Percentiles rank a stretch among this genome's conserved stretches.
These are phyloP conservation scores for Botryobasidium botryosum DNA, from an alignment of 768 basidiomycete species.

Conservation along the genomic window DNA sequence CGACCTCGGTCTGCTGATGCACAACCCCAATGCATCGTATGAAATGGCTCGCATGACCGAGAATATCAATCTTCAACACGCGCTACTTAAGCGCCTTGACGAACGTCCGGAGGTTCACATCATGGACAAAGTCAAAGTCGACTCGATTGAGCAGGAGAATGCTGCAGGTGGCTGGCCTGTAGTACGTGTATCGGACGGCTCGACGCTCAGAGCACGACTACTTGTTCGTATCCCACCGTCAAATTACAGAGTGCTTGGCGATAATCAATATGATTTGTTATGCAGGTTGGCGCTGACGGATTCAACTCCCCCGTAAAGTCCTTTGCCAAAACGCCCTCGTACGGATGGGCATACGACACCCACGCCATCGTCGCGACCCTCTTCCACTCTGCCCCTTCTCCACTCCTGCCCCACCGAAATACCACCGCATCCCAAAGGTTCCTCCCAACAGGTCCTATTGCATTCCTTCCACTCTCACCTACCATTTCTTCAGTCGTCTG, in stretches of 20 bases:
- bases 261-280: background rate
- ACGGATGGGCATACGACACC: slow-evolving; percentile 82
- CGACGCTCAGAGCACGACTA: slow-evolving; percentile 49
- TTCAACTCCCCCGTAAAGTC: slow-evolving; percentile 84
- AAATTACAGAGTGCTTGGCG: background rate
- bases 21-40: slow-evolving; percentile 15
- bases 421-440: slow-evolving; percentile 88
- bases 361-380: slow-evolving; percentile 86
- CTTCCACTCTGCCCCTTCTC: slow-evolving; percentile 39
- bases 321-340: slow-evolving; percentile 71
- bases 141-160: slow-evolving; percentile 40
- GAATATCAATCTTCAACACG: slow-evolving; percentile 84
- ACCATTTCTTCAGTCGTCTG: slow-evolving; percentile 81
- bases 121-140: slow-evolving; percentile 58
- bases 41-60: slow-evolving; percentile 76
- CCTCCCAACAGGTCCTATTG: slow-evolving; percentile 87
- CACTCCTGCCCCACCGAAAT: slow-evolving; percentile 32
- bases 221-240: slow-evolving; percentile 33
- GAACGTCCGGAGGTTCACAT: slow-evolving; percentile 37
- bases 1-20: slow-evolving; percentile 13
- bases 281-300: slow-evolving; percentile 85
- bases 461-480: slow-evolving; percentile 71
- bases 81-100: slow-evolving; percentile 48
- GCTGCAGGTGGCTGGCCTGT: slow-evolving; percentile 58
- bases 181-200: slow-evolving; percentile 53